Evolutionary conservation across 2,329 filamentous ascomycete species (phyloP).

Genomic region (Cercospora zeina): DNA sequence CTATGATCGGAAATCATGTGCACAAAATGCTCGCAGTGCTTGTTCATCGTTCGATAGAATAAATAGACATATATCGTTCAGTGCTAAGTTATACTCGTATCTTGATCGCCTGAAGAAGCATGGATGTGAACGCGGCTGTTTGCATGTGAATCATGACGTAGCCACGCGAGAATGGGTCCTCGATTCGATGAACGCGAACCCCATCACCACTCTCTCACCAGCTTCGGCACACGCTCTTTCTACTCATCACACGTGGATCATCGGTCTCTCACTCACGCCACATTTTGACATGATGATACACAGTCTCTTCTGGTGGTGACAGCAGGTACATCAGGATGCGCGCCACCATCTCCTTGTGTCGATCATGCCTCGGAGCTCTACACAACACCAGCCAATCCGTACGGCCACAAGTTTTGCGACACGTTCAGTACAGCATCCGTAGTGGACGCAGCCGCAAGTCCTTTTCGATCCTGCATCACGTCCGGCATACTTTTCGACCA

Average conservation of each 20-base stretch:
- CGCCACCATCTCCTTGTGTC: conserved; percentile 32
- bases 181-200: conserved; percentile 7
- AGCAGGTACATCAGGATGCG: conserved; percentile 33
- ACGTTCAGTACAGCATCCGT: conserved; percentile 36
- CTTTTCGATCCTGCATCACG: conserved; percentile 34
- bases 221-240: background rate
- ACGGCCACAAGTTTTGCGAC: conserved; percentile 37
- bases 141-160: conserved; percentile 12
- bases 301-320: conserved; percentile 13
- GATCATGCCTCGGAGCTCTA: conserved; percentile 31
- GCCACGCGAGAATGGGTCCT: background rate
- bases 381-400: conserved; percentile 26
- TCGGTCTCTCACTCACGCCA: background rate
- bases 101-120: background rate
- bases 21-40: background rate
- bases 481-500: conserved; percentile 33
- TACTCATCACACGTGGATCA: background rate
- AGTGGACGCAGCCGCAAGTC: conserved; percentile 32
- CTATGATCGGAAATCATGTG: background rate
- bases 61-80: background rate
- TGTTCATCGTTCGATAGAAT: background rate
- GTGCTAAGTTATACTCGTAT: background rate
- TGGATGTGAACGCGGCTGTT: background rate
- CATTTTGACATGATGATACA: conserved; percentile 15
- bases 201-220: conserved; percentile 5